These are phyloP conservation scores for Globisporangium ultimum DNA, from an alignment of 352 stramenopile genomes.

Conservation along the genomic window DNA sequence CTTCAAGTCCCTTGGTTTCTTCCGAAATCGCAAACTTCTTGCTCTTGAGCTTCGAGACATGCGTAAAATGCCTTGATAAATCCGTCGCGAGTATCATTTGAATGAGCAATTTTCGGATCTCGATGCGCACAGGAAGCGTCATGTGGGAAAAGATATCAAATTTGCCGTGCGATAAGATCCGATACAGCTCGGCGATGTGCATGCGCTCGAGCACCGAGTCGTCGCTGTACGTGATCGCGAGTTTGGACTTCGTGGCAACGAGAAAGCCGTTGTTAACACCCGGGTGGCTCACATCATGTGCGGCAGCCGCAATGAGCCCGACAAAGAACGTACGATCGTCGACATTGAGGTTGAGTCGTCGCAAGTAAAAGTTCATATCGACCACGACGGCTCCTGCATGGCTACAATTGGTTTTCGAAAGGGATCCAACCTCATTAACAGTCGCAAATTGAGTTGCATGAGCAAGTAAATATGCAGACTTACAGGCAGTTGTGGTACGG, in stretches of 20 bases:
- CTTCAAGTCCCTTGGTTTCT: conserved; percentile 42
- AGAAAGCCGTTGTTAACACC: conserved; percentile 92
- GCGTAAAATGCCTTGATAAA: conserved; percentile 64
- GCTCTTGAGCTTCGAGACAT: conserved; percentile 70
- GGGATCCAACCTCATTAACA: neutral
- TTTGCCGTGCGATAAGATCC: conserved; percentile 54
- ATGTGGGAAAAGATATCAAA: conserved; percentile 67
- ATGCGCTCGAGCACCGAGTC: conserved; percentile 84
- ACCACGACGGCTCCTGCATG: conserved; percentile 61
- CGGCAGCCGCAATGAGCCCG: conserved; percentile 77
- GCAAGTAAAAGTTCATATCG: conserved; percentile 68
- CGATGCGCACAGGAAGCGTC: conserved; percentile 16
- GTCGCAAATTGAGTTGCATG: neutral
- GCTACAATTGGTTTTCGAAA: conserved; percentile 12
- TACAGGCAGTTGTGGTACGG: conserved; percentile 75
- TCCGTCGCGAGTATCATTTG: conserved; percentile 79
- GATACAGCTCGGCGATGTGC: conserved; percentile 66
- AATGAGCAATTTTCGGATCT: conserved; percentile 70
- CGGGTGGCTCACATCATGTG: conserved; percentile 91
- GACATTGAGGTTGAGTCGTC: conserved; percentile 49
- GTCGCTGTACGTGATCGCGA: conserved; percentile 93
- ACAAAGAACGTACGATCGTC: conserved; percentile 56
- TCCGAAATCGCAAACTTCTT: conserved; percentile 54
- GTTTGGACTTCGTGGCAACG: conserved; percentile 79
- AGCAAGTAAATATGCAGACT: conserved; percentile 8